A percentile compares a stretch with the other conserved stretches of the same genome.
Conservation (phyloP, 177 flowering plant genomes). For the Tripterygium wilfordii region DNA sequence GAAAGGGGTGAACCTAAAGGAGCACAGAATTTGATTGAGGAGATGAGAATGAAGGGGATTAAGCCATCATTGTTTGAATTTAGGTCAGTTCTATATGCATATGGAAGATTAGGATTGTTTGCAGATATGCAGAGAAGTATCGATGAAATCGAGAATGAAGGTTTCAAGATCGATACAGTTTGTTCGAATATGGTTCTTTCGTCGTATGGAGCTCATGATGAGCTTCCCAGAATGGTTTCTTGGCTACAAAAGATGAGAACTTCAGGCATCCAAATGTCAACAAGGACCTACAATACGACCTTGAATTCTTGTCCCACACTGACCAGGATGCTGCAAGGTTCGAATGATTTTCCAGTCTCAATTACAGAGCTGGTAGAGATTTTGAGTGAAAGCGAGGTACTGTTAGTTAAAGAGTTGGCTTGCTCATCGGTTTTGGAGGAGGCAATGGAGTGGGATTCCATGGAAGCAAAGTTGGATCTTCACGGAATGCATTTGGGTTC, state of each 20-base stretch:
- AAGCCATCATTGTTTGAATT: constrained; percentile 47
- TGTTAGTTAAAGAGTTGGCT: constrained; percentile 46
- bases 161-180: constrained; percentile 49
- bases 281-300: constrained; percentile 74
- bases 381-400: constrained; percentile 39
- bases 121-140: constrained; percentile 49
- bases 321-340: constrained; percentile 32
- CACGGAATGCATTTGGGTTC: constrained; percentile 83
- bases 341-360: constrained; percentile 38
- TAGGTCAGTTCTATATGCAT: constrained; percentile 47
- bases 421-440: constrained; percentile 45
- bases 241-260: constrained; percentile 65
- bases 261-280: constrained; percentile 31
- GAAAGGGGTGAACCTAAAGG: constrained; percentile 41
- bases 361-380: constrained; percentile 33
- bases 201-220: constrained; percentile 48
- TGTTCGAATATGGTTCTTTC: constrained; percentile 68
- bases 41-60: constrained; percentile 47
- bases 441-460: constrained; percentile 45
- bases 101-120: constrained; percentile 59
- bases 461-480: constrained; percentile 70
- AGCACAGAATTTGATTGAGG: constrained; percentile 50
- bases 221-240: constrained; percentile 34
- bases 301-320: constrained; percentile 67
- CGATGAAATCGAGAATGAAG: constrained; percentile 43